Evolutionary conservation across 2,329 filamentous ascomycete genomes (phyloP).

Genomic region (Amauroascus verrucosus): DNA sequence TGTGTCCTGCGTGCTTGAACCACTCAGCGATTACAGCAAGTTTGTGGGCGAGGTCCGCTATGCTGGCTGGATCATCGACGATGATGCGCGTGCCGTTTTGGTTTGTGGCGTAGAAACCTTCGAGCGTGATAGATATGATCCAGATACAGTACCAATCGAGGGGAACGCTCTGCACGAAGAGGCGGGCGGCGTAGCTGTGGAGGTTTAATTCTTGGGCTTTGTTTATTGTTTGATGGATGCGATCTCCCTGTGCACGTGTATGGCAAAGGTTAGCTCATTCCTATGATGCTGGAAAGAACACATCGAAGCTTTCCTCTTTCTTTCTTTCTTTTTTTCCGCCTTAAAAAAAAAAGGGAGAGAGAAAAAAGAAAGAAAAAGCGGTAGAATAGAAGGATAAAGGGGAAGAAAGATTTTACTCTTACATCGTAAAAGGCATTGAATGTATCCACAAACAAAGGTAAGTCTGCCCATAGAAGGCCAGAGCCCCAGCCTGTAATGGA

Average conservation of each 20-base stretch:
- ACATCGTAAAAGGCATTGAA: background rate
- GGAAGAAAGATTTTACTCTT: too few relatives aligned
- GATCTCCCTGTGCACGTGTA: background rate
- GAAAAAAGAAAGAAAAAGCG: background rate
- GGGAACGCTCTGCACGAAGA: background rate
- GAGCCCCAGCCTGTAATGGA: conserved; percentile 6
- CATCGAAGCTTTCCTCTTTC: too few relatives aligned
- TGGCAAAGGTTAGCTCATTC: background rate
- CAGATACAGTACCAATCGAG: conserved; percentile 7
- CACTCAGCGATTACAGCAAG: conserved; percentile 7
- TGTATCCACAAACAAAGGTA: conserved; percentile 8
- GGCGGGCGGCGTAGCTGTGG: conserved; percentile 7
- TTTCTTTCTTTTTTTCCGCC: too few relatives aligned
- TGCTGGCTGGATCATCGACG: conserved; percentile 5
- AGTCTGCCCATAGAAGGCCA: conserved; percentile 3
- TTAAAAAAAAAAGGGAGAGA: background rate
- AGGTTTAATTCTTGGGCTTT: conserved; percentile 2
- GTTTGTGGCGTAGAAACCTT: conserved; percentile 8
- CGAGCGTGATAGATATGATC: conserved; percentile 8
- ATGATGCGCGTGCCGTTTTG: conserved; percentile 9
- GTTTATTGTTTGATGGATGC: background rate
- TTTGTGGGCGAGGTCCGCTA: conserved; percentile 4
- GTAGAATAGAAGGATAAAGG: too few relatives aligned
- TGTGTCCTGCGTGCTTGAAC: conserved; percentile 4
- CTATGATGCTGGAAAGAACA: too few relatives aligned